Conservation (phyloP, 495 filamentous ascomycete genomes). For the Cercophora newfieldiana region DNA sequence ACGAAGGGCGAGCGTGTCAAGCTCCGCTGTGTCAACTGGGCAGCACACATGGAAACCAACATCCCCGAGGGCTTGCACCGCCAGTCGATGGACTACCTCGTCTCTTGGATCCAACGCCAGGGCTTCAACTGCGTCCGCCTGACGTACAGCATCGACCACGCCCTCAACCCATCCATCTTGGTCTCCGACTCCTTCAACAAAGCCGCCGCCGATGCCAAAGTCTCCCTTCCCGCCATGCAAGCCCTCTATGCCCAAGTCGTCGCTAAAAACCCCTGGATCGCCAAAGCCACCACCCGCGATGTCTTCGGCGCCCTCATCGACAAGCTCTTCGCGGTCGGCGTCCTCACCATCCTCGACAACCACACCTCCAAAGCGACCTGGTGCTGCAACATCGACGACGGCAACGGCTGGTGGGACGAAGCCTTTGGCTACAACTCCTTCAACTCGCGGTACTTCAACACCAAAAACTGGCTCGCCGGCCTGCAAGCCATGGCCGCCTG, state of each 20-base stretch:
- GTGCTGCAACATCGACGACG: conserved; percentile 53
- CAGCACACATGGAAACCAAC: conserved; percentile 51
- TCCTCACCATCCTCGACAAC: conserved; percentile 55
- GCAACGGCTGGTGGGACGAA: conserved; percentile 55
- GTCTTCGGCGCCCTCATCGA: conserved; percentile 45
- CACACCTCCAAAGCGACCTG: conserved; percentile 51
- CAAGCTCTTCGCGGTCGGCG: conserved; percentile 36
- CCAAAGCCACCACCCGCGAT: conserved; percentile 33
- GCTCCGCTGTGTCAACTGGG: conserved; percentile 54
- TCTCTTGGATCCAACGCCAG: conserved; percentile 42
- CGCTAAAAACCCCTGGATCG: conserved; percentile 44
- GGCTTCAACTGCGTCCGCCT: conserved; percentile 58
- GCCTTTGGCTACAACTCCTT: conserved; percentile 44
- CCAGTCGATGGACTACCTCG: conserved; percentile 44
- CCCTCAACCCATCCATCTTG: conserved; percentile 38
- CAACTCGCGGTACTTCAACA: conserved; percentile 51
- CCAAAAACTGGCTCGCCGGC: conserved; percentile 43
- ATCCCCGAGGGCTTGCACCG: conserved; percentile 53
- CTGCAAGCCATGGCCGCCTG: conserved; percentile 45
- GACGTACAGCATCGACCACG: conserved; percentile 54
- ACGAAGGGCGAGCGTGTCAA: conserved; percentile 47
- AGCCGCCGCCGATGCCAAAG: conserved; percentile 38
- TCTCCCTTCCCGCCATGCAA: conserved; percentile 32
- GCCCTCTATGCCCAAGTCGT: conserved; percentile 37
- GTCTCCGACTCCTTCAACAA: conserved; percentile 44